Base-by-base conservation (phyloP, 163 green algal genomes). In the Scenedesmus sp. region DNA sequence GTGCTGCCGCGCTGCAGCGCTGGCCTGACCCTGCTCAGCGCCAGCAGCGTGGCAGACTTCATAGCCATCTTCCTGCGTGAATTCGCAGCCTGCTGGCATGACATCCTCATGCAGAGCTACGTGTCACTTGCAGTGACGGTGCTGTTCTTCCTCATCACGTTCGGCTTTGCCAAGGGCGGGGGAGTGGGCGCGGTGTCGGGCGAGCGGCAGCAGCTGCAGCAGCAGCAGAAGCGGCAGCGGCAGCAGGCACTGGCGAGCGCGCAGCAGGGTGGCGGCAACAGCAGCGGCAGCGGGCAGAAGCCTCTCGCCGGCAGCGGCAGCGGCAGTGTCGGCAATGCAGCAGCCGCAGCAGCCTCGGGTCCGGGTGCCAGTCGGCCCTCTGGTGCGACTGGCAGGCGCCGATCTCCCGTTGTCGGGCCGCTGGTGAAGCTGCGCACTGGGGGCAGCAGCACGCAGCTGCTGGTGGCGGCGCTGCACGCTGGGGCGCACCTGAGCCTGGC, bases 1-100 rank as follows among this genome's bases (percentile, higher is more conserved):
- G 91, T 97, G 65, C 87, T 98, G 90, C 97, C 97, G 30, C 93
- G 96, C 80, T 98, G 96, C 90, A 85, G 53, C 35, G 72, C 82
- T 18, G 91, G 86, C 44, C 20, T 56, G 26, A 70, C 86, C 0
- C 40, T 93, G 49, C 91, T 92, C 35, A 33, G 26, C 18, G 83
- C 83, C 15, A 46, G 46, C 37, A 86, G 46, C 5, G 35, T 81
- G 37, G 3, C 37, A 35, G 89, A 89, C 59, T 81, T 86, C 46
- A 35, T 81, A n/a, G 20, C 30, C 18, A 59, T 46, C 33, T 92
- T 92, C 81, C 12, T 43, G 3, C n/a, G 26, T 20, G 89, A 86
- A 30, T 89, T 89, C 37, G 12, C 26, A 2, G 70, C 70, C 35
- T 70, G 33, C 68, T 92, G 89, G 82, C 37, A 61, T 22, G 70